phyloP scores from a whole-genome alignment of 148 eudicot species.

The Chenopodium album region DNA sequence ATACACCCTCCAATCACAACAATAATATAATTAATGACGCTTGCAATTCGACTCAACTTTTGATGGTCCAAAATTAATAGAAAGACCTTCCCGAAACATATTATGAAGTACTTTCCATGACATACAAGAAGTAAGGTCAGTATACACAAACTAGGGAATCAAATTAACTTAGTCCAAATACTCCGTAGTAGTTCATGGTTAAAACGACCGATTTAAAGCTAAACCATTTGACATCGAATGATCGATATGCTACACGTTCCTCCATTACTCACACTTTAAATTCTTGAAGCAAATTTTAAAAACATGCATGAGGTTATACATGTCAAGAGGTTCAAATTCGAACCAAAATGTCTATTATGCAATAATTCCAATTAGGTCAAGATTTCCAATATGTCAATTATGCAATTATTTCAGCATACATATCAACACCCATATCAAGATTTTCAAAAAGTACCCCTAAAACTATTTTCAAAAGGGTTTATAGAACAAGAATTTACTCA shows the following conservation, averaged over 20 bases:
- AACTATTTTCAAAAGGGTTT: background rate
- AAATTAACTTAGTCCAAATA: no score
- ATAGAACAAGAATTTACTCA: no score
- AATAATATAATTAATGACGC: background rate
- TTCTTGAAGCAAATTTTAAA: no score
- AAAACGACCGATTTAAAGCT: background rate
- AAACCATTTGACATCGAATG: background rate
- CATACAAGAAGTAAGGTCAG: background rate
- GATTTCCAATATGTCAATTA: background rate
- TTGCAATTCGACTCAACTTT: background rate
- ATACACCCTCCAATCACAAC: background rate
- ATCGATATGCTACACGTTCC: background rate
- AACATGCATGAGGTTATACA: no score
- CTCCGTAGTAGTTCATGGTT: no score
- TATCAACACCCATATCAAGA: background rate
- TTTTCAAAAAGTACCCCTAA: background rate
- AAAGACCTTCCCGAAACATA: background rate
- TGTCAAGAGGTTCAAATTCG: no score
- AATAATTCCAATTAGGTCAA: no score
- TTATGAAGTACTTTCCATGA: background rate
- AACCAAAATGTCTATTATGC: no score
- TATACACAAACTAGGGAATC: no score
- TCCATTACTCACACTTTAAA: background rate
- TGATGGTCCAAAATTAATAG: background rate
- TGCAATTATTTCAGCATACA: background rate